Evolutionary conservation across 768 basidiomycete genomes (phyloP).

Genomic region (Serendipita sp.): DNA sequence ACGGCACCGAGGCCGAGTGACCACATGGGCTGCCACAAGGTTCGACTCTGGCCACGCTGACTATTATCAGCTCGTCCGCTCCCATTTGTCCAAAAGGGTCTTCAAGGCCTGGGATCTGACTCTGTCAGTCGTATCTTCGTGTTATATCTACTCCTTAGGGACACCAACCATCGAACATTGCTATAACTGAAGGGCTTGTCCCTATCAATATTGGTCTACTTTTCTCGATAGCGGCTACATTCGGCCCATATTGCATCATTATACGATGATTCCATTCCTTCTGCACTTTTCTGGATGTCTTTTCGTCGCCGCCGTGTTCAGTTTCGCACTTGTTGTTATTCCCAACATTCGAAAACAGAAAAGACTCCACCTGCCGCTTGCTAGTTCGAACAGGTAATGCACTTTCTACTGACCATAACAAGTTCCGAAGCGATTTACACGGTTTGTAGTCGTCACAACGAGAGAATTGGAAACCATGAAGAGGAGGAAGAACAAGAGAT

Average conservation of each 20-base stretch:
- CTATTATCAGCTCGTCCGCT: too few species aligned
- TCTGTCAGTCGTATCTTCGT: too few species aligned
- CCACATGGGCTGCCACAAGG: too few species aligned
- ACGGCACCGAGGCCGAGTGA: too few species aligned
- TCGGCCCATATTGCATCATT: background rate
- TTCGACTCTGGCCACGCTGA: too few species aligned
- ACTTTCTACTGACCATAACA: background rate
- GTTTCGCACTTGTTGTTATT: background rate
- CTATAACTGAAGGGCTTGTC: background rate
- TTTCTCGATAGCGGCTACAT: background rate
- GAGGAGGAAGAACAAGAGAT: slow-evolving; percentile 15
- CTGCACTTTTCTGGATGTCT: background rate
- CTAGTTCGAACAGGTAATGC: background rate
- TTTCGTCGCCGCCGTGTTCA: background rate
- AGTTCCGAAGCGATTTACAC: background rate
- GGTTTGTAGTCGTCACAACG: background rate
- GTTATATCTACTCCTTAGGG: too few species aligned
- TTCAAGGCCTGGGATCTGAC: too few species aligned
- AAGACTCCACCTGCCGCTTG: background rate
- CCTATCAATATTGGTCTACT: background rate
- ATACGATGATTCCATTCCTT: background rate
- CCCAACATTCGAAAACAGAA: background rate
- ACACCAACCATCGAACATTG: too few species aligned
- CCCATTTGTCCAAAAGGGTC: too few species aligned
- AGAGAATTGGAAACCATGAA: background rate